Percentiles rank a stretch among this genome's conserved stretches.
Evolutionary conservation across 495 filamentous ascomycete genomes (phyloP).

Genomic region (Lasiosphaeria miniovina): DNA sequence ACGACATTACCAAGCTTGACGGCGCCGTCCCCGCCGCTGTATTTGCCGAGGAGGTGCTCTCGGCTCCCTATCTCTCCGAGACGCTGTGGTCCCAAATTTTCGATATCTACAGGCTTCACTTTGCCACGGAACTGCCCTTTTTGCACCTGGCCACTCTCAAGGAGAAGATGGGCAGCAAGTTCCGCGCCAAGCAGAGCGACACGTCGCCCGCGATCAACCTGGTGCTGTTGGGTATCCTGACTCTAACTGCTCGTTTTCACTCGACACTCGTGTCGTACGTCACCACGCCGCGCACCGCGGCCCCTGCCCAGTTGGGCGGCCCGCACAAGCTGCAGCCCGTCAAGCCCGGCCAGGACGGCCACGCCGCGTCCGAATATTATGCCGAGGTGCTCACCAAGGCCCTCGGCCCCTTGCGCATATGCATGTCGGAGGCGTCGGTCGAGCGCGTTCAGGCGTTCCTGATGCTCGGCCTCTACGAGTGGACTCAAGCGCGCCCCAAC

Average conservation of each 20-base stretch:
- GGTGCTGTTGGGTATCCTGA: constrained; percentile 72
- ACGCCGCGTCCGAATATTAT: constrained; percentile 75
- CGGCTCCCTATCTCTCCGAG: constrained; percentile 57
- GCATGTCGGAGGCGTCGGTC: constrained; percentile 57
- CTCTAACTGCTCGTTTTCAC: constrained; percentile 77
- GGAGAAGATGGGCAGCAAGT: constrained; percentile 44
- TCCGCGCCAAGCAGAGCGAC: constrained; percentile 43
- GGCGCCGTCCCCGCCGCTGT: constrained; percentile 28
- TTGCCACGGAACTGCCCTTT: constrained; percentile 78
- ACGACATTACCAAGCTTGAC: constrained; percentile 43
- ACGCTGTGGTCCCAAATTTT: constrained; percentile 70
- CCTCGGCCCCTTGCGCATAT: constrained; percentile 54
- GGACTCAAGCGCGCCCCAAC: constrained; percentile 62
- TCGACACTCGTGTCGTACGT: constrained; percentile 61
- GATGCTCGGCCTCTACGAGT: constrained; percentile 83
- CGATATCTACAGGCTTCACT: constrained; percentile 80
- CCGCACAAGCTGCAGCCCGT: constrained; percentile 35
- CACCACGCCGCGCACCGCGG: constrained; percentile 41
- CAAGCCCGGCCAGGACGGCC: constrained; percentile 48
- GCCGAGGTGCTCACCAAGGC: constrained; percentile 65
- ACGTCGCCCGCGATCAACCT: constrained; percentile 51
- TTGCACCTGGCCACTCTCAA: constrained; percentile 76
- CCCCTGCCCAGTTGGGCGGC: constrained; percentile 20
- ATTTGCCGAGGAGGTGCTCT: constrained; percentile 48
- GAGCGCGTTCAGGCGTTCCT: constrained; percentile 73